Percentiles rank a stretch among this genome's conserved stretches.
Evolutionary conservation across 768 basidiomycete species (phyloP).

Genomic region (Panaeolus cyanescens): DNA sequence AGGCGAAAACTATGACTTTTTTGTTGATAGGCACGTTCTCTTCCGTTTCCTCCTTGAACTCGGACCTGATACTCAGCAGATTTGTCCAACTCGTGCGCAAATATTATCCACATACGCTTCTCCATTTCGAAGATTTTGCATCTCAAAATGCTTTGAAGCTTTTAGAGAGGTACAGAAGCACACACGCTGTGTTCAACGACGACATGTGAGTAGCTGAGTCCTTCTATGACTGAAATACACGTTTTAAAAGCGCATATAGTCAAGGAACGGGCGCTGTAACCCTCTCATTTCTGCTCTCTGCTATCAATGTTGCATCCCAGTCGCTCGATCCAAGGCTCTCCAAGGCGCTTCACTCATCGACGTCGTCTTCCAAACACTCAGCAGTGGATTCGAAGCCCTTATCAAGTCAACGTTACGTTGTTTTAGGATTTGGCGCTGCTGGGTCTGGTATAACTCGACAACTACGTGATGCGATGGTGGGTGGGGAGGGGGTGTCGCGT

Average conservation of each 20-base stretch:
- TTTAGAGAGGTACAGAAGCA: conserved; percentile 59
- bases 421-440: conserved; percentile 83
- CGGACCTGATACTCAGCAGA: conserved; percentile 29
- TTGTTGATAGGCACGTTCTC: conserved; percentile 67
- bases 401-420: conserved; percentile 72
- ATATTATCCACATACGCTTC: conserved; percentile 60
- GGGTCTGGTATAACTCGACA: conserved; percentile 81
- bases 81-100: conserved; percentile 80
- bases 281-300: conserved; percentile 68
- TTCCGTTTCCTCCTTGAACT: neutral
- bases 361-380: neutral
- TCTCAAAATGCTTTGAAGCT: conserved; percentile 74
- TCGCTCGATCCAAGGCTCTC: conserved; percentile 11
- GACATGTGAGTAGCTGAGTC: conserved; percentile 56
- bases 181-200: conserved; percentile 82
- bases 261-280: conserved; percentile 81
- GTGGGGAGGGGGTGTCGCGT: conserved; percentile 48
- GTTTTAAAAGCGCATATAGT: conserved; percentile 28
- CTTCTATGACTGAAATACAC: neutral
- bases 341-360: conserved; percentile 5
- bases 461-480: conserved; percentile 73
- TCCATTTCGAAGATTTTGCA: conserved; percentile 89
- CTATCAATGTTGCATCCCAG: conserved; percentile 59
- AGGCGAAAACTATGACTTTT: conserved; percentile 74
- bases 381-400: conserved; percentile 43